Evolutionary conservation across 257 asterid species (phyloP).

Genomic region (Petrea volubilis): DNA sequence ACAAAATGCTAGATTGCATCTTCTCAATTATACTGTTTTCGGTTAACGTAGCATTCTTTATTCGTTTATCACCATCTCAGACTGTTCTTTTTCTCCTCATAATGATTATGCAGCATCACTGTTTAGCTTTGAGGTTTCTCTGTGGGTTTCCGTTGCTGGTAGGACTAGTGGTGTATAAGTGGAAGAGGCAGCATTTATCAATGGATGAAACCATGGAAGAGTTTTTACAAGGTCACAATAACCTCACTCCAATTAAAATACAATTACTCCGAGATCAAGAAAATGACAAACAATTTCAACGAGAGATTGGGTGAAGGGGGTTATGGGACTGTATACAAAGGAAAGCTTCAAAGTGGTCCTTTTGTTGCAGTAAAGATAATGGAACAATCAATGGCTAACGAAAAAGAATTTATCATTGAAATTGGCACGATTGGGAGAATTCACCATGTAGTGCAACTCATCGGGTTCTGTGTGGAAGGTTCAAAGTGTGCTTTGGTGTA

Average conservation of each 20-base stretch:
- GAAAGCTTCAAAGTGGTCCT: slow-evolving; percentile 48
- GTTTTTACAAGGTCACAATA: slow-evolving; percentile 42
- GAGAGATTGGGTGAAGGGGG: slow-evolving; percentile 57
- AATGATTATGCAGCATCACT: slow-evolving; percentile 31
- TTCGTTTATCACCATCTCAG: too few relatives aligned
- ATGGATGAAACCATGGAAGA: slow-evolving; percentile 45
- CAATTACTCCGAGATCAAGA: slow-evolving; percentile 47
- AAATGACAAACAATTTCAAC: slow-evolving; percentile 47
- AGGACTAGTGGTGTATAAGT: slow-evolving; percentile 34
- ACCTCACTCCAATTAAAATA: slow-evolving; percentile 49
- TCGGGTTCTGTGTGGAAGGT: slow-evolving; percentile 48
- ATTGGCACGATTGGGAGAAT: slow-evolving; percentile 55
- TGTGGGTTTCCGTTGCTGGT: slow-evolving; percentile 41
- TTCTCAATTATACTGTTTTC: too few relatives aligned
- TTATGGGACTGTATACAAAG: slow-evolving; percentile 49
- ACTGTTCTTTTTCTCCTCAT: background rate
- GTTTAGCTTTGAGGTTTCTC: slow-evolving; percentile 31
- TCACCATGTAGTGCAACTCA: slow-evolving; percentile 54
- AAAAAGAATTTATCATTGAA: slow-evolving; percentile 56
- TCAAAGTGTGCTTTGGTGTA: slow-evolving; percentile 47
- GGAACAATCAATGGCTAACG: slow-evolving; percentile 36
- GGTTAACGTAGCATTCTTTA: too few relatives aligned
- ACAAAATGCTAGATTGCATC: too few relatives aligned
- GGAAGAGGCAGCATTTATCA: slow-evolving; percentile 41
- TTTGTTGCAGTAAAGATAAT: slow-evolving; percentile 48